Percentiles rank a stretch among this genome's conserved stretches.
These are phyloP conservation scores for Calonectria hongkongensis DNA, from an alignment of 2,329 filamentous ascomycete genomes.

Conservation along the genomic window DNA sequence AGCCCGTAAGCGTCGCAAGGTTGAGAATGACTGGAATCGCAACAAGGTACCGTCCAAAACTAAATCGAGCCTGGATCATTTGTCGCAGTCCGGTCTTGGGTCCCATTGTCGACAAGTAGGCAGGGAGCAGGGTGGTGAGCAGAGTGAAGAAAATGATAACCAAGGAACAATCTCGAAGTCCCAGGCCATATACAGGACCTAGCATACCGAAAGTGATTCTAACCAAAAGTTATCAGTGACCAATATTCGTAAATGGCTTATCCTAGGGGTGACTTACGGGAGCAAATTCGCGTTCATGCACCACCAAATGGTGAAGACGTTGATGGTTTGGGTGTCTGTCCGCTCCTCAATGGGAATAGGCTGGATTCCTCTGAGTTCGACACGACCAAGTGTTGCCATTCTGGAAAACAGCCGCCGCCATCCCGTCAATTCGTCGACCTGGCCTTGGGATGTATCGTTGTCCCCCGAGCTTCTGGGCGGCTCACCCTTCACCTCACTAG, in stretches of 20 bases:
- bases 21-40: constrained; percentile 62
- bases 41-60: constrained; percentile 50
- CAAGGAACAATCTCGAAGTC: constrained; percentile 64
- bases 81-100: constrained; percentile 68
- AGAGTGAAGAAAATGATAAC: constrained; percentile 69
- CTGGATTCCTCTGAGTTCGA: constrained; percentile 57
- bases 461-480: constrained; percentile 24
- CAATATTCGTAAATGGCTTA: no score
- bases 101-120: constrained; percentile 65
- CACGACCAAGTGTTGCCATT: constrained; percentile 41
- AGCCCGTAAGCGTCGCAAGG: constrained; percentile 68
- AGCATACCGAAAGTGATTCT: constrained; percentile 66
- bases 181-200: constrained; percentile 64
- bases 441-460: constrained; percentile 32
- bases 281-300: constrained; percentile 58
- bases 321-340: constrained; percentile 56
- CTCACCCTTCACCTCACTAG: constrained; percentile 29
- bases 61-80: constrained; percentile 67
- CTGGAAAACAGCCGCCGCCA: constrained; percentile 29
- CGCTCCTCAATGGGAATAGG: constrained; percentile 56
- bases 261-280: constrained; percentile 50
- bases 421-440: constrained; percentile 25
- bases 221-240: constrained; percentile 32
- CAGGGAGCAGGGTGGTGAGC: constrained; percentile 61
- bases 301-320: constrained; percentile 58